Evolutionary conservation across 1,284 basidiomycete species (phyloP), one percentile per base, ranked within the genome.

Genomic region (Peniophora sp.): DNA sequence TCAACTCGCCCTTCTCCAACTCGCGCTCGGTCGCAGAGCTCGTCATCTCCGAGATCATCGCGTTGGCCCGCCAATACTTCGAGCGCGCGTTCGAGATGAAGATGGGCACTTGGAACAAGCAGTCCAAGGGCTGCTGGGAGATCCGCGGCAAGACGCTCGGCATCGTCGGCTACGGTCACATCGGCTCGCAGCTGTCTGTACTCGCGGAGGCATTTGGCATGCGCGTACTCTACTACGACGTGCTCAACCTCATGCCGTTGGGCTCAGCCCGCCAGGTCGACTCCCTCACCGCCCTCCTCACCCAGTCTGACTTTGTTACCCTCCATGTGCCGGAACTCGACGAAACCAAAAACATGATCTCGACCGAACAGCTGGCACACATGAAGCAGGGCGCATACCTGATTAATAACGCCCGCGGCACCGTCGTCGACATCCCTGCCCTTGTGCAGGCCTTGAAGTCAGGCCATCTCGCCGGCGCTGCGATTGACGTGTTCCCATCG

Each of bases 1-100:
- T 99, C 81, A 99, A 99, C 72, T 99, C 96, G 12, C 97, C 97
- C 32, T 99, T 99, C 74, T 96, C 97, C 68, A 99, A 99, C 74
- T 99, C 97, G 41, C 92, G 97, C 56, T 98, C 96, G 0, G 97
- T 99, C 48, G 97, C 97, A 46, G 97, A 99, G 73, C 85, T 99
- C 47, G 97, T 99, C 67, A 87, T 99, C 66, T 81, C 85, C 54
- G 97, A 99, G 71, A 78, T 98, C 62, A 85, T 99, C 62, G 86
- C 87, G 5, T 85, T 99, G 55, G 97, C 97, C 12, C 88, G 97
- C 39, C 97, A 99, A 68, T 81, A 97, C 57, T 83, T 88, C 59
- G 92, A 99, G 69, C 88, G 97, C 52, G 74, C 86, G 15, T 81
- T 76, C 60, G 97, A 99, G 72, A 81, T 99, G 75, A 84, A 85